phyloP scores from a whole-genome alignment of 371 early-diverging fungal species.

The Amoeboaphelidium protococcarum region DNA sequence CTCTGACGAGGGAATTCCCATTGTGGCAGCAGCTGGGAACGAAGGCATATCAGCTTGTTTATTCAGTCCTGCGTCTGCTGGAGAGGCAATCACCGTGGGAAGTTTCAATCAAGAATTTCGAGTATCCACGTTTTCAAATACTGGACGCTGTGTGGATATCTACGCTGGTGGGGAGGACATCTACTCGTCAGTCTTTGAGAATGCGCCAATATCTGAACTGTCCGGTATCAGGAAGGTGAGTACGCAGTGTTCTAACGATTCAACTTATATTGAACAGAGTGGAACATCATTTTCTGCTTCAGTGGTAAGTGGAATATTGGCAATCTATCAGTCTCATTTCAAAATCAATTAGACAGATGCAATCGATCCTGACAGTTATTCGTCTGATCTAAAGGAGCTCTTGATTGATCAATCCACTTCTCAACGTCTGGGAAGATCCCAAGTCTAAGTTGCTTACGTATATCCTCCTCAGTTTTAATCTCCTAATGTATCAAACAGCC shows the following conservation, averaged over 20 bases:
- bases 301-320: not conserved
- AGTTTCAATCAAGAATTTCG: constrained; percentile 31
- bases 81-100: constrained; percentile 22
- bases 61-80: constrained; percentile 21
- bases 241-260: not conserved
- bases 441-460: too few relatives aligned
- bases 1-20: constrained; percentile 24
- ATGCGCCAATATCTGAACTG: constrained; percentile 3
- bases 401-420: too few relatives aligned
- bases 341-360: too few relatives aligned
- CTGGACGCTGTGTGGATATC: constrained; percentile 17
- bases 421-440: too few relatives aligned
- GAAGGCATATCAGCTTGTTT: constrained; percentile 18
- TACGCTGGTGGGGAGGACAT: constrained; percentile 18
- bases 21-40: constrained; percentile 38
- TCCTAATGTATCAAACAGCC: too few relatives aligned
- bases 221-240: constrained; percentile 2
- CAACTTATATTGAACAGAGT: not conserved
- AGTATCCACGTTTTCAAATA: constrained; percentile 15
- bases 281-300: not conserved
- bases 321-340: not conserved
- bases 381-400: too few relatives aligned
- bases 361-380: too few relatives aligned
- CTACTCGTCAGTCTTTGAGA: too few relatives aligned
- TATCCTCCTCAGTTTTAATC: too few relatives aligned